Conservation (phyloP, 331 rosid genomes). For the Erythrophleum ivorense region DNA sequence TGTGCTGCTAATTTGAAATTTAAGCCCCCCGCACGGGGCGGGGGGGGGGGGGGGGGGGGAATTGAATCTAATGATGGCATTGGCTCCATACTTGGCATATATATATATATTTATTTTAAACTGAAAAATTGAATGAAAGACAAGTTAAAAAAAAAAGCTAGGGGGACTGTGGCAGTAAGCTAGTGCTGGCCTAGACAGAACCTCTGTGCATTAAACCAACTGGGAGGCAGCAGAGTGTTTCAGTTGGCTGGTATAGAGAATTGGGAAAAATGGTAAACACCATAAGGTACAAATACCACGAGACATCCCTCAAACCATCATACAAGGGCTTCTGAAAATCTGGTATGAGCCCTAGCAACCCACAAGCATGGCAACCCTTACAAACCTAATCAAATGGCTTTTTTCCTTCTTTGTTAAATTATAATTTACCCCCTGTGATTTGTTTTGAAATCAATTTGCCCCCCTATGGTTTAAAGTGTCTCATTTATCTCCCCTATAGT, state of each 20-base stretch:
- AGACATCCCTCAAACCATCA: neutral
- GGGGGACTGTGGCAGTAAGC: too few species aligned
- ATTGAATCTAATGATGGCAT: too few species aligned
- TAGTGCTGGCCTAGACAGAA: neutral
- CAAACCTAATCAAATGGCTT: neutral
- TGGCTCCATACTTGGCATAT: too few species aligned
- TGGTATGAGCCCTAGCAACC: neutral
- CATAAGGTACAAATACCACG: neutral
- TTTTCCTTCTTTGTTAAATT: neutral
- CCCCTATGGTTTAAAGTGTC: neutral
- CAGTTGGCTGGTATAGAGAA: too few species aligned
- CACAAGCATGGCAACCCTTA: neutral
- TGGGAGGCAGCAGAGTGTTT: neutral
- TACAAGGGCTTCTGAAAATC: neutral
- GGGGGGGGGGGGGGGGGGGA: too few species aligned
- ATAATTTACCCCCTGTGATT: neutral
- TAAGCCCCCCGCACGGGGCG: too few species aligned
- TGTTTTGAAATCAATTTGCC: neutral
- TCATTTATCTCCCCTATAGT: neutral
- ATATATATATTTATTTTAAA: too few species aligned
- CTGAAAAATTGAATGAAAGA: too few species aligned
- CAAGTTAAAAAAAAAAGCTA: too few species aligned
- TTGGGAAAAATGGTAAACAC: too few species aligned
- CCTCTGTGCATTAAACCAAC: neutral
- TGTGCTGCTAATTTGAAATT: too few species aligned